phyloP scores from a whole-genome alignment of 2,329 filamentous ascomycete genomes.

The Epichloe gansuensis region DNA sequence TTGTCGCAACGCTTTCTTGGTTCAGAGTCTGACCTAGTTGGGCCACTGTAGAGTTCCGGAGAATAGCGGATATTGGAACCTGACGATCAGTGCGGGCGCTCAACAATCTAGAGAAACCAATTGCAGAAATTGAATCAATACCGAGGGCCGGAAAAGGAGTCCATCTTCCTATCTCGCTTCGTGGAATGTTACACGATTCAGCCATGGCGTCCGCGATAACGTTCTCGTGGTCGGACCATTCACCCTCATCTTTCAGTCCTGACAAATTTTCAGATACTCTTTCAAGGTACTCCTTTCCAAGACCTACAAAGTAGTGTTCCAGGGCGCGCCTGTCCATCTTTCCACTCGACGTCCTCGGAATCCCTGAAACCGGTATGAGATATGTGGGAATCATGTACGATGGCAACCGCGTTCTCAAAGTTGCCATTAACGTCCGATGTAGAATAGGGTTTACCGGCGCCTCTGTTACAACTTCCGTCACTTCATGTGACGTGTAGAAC shows the following conservation, averaged over 20 bases:
- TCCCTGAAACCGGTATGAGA: constrained; percentile 52
- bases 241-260: constrained; percentile 18
- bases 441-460: constrained; percentile 23
- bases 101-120: constrained; percentile 50
- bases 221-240: constrained; percentile 44
- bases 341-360: constrained; percentile 62
- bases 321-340: constrained; percentile 56
- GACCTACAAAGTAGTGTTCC: constrained; percentile 27
- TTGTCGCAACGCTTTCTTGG: neutral
- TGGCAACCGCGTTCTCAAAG: constrained; percentile 45
- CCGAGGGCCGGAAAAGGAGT: constrained; percentile 69
- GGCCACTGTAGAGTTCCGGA: constrained; percentile 55
- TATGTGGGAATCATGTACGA: constrained; percentile 69
- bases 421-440: constrained; percentile 37
- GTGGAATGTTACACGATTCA: constrained; percentile 31
- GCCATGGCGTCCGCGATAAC: constrained; percentile 43
- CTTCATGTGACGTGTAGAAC: constrained; percentile 48
- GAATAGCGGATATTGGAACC: constrained; percentile 53
- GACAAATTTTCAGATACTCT: constrained; percentile 13
- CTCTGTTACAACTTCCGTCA: constrained; percentile 18
- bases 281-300: constrained; percentile 35
- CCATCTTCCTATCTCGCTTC: constrained; percentile 41
- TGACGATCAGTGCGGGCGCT: constrained; percentile 29
- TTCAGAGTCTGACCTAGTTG: constrained; percentile 34
- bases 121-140: constrained; percentile 72